These are phyloP conservation scores for Phaffomyces thermotolerans DNA, from an alignment of 805 yeast genomes.

Conservation along the genomic window DNA sequence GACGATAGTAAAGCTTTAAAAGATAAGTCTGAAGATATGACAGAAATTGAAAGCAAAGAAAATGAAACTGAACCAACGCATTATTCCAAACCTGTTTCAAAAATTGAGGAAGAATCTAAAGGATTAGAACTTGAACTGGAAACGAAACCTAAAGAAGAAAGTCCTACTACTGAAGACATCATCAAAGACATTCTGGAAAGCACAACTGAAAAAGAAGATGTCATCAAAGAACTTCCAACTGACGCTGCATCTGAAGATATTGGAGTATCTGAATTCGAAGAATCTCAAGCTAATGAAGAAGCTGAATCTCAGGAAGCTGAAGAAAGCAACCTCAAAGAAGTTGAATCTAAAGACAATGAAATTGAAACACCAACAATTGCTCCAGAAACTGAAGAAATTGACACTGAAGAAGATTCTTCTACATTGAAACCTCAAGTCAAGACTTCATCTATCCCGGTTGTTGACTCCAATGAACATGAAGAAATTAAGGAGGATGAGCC, in stretches of 20 bases:
- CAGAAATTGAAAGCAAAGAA: no score
- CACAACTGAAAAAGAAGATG: neutral
- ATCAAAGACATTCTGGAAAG: no score
- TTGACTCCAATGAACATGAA: neutral
- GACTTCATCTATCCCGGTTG: neutral
- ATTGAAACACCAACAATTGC: neutral
- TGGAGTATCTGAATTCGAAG: neutral
- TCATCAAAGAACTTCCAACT: no score
- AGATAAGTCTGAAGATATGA: no score
- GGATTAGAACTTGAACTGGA: no score
- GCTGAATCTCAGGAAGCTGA: neutral
- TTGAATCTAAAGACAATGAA: neutral
- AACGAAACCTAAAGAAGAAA: no score
- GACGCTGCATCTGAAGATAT: neutral
- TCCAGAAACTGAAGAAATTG: neutral
- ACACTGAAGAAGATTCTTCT: neutral
- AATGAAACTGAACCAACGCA: no score
- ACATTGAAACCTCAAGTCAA: no score
- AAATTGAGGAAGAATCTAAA: no score
- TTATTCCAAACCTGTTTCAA: no score
- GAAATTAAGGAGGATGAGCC: neutral
- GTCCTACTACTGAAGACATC: no score
- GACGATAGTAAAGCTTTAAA: no score
- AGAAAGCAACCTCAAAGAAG: neutral
- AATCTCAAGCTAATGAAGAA: neutral